Conservation (phyloP, 2,329 filamentous ascomycete genomes). For the Triangularia setosa region DNA sequence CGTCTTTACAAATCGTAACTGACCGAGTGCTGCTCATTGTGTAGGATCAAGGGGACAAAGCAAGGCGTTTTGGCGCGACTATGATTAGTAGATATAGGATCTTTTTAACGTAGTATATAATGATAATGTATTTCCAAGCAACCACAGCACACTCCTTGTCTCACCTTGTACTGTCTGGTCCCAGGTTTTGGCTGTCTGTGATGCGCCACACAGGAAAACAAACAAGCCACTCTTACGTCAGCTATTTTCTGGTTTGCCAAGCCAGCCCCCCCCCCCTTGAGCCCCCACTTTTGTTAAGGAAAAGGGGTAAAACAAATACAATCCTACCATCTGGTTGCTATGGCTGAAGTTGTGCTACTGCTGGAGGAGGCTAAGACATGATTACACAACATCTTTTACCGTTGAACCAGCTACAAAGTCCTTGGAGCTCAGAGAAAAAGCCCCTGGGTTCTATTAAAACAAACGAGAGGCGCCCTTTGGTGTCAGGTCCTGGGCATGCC, state of each 20-base stretch:
- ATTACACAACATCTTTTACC: neutral
- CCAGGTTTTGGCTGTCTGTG: neutral
- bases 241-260: neutral
- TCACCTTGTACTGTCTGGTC: too few species aligned
- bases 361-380: neutral
- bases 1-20: conserved; percentile 19
- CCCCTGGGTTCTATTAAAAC: neutral
- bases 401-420: neutral
- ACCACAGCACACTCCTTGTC: neutral
- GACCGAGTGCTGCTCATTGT: neutral
- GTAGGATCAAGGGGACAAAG: neutral
- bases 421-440: neutral
- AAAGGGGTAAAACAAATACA: neutral
- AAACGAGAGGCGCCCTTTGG: neutral
- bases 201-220: neutral
- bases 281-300: neutral
- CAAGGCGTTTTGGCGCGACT: neutral
- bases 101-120: neutral
- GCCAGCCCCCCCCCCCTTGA: neutral
- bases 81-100: neutral
- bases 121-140: neutral
- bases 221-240: neutral
- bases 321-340: neutral
- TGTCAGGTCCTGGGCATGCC: neutral
- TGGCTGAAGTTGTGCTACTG: neutral